phyloP scores from a whole-genome alignment of 208 protist species.

The Leishmania turanica region DNA sequence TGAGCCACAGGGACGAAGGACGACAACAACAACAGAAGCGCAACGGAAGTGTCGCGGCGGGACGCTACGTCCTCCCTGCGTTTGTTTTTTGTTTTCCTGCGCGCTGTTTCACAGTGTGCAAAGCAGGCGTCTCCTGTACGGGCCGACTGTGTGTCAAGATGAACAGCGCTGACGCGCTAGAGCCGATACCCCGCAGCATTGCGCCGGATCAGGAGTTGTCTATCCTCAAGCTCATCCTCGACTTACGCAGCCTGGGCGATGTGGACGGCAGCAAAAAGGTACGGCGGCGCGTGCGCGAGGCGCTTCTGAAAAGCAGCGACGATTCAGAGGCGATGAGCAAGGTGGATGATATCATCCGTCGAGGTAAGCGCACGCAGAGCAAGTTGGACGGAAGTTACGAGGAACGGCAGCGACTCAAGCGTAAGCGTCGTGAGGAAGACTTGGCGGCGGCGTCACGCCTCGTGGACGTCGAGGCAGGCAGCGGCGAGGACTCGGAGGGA shows the following conservation, averaged over 20 bases:
- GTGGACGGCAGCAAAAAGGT: slow-evolving; percentile 55
- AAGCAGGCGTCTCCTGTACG: not conserved
- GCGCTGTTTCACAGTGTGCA: not conserved
- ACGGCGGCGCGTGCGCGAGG: slow-evolving; percentile 52
- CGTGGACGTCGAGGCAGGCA: slow-evolving; percentile 70
- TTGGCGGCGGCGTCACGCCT: slow-evolving; percentile 42
- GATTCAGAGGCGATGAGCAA: slow-evolving; percentile 45
- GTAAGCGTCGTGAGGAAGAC: slow-evolving; percentile 40
- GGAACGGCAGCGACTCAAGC: slow-evolving; percentile 49
- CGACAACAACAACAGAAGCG: not conserved
- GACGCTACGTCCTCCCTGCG: not conserved
- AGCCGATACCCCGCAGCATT: slow-evolving; percentile 30
- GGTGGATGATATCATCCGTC: slow-evolving; percentile 59
- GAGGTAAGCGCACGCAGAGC: slow-evolving; percentile 40
- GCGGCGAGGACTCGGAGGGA: slow-evolving; percentile 58
- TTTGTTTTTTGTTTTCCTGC: not conserved
- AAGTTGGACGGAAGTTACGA: slow-evolving; percentile 77
- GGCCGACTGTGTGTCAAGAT: not conserved
- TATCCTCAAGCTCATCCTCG: slow-evolving; percentile 63
- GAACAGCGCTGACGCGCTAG: slow-evolving; percentile 1
- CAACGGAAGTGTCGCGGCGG: not conserved
- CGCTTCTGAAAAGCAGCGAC: slow-evolving; percentile 42
- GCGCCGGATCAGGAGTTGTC: slow-evolving; percentile 62
- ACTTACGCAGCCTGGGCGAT: slow-evolving; percentile 55
- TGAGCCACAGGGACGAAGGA: not conserved